These are phyloP conservation scores for Dothistroma pini DNA, from an alignment of 2,329 filamentous ascomycete species.

Conservation along the genomic window DNA sequence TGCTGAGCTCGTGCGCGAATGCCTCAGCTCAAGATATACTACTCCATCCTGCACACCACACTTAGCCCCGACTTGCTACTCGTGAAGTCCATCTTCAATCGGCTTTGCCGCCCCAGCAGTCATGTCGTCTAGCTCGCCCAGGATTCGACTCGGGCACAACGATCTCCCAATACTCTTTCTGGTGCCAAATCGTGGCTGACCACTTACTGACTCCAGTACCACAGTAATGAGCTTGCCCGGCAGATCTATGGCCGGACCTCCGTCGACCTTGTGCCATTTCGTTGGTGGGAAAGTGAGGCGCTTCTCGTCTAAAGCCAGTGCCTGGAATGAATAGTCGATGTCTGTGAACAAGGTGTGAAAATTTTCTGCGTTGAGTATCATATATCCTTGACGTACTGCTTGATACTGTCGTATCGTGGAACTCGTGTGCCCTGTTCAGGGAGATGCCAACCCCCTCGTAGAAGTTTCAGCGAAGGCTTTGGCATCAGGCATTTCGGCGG, in stretches of 20 bases:
- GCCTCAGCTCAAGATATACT: too few species aligned
- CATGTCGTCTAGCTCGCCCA: background rate
- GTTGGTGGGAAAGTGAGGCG: constrained; percentile 34
- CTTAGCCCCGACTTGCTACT: background rate
- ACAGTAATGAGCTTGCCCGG: constrained; percentile 1
- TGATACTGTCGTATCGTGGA: constrained; percentile 43
- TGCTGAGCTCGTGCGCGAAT: too few species aligned
- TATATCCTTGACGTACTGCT: constrained; percentile 18
- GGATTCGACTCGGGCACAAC: background rate
- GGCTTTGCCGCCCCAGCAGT: background rate
- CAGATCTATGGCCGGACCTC: constrained; percentile 33
- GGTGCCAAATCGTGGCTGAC: background rate
- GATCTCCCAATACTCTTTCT: background rate
- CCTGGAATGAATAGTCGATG: constrained; percentile 39
- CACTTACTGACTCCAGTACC: background rate
- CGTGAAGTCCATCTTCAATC: background rate
- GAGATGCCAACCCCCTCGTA: constrained; percentile 16
- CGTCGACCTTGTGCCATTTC: constrained; percentile 37
- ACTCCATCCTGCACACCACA: too few species aligned
- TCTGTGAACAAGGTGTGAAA: background rate
- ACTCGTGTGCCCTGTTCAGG: constrained; percentile 31
- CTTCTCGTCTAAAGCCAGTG: constrained; percentile 38
- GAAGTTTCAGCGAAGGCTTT: background rate
- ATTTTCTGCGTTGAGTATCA: background rate
- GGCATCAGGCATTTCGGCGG: background rate